Percentiles rank a stretch among this genome's conserved stretches.
Conservation (phyloP, 495 filamentous ascomycete genomes). For the Aspergillus hancockii region DNA sequence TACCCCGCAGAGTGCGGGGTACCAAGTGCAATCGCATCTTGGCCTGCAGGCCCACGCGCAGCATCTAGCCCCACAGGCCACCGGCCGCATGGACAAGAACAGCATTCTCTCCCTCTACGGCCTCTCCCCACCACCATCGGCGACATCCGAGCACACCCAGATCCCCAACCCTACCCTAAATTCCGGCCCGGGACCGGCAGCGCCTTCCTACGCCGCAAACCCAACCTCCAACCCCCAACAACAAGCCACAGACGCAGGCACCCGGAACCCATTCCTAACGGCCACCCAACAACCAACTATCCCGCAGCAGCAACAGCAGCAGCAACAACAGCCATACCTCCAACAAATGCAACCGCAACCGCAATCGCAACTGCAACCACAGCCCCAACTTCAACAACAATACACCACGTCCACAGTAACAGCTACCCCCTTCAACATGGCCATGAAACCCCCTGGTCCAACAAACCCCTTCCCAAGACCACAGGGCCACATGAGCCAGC, state of each 20-base stretch:
- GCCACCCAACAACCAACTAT: constrained; percentile 15
- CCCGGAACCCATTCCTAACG: constrained; percentile 45
- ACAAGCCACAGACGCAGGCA: constrained; percentile 21
- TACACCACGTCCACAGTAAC: constrained; percentile 11
- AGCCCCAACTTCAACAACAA: constrained; percentile 20
- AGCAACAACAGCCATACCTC: constrained; percentile 4
- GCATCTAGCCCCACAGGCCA: constrained; percentile 43
- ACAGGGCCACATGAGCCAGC: constrained; percentile 73
- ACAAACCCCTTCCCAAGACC: constrained; percentile 18
- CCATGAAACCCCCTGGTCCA: constrained; percentile 19
- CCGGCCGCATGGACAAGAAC: constrained; percentile 67
- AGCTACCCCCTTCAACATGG: constrained; percentile 11
- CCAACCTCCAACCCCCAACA: constrained; percentile 29
- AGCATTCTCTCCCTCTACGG: constrained; percentile 88
- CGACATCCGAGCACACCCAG: constrained; percentile 36
- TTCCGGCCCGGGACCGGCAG: constrained; percentile 18
- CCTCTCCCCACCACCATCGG: constrained; percentile 65
- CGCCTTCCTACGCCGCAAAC: constrained; percentile 27
- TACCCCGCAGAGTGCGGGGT: constrained; percentile 31
- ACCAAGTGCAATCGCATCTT: constrained; percentile 30
- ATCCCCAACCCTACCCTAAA: constrained; percentile 18
- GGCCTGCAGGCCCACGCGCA: constrained; percentile 35
- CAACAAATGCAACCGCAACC: not conserved
- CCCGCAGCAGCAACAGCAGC: constrained; percentile 17
- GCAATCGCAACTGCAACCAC: constrained; percentile 17